These are phyloP conservation scores for Xylaria multiplex DNA, from an alignment of 2,329 filamentous ascomycete genomes.

Conservation along the genomic window DNA sequence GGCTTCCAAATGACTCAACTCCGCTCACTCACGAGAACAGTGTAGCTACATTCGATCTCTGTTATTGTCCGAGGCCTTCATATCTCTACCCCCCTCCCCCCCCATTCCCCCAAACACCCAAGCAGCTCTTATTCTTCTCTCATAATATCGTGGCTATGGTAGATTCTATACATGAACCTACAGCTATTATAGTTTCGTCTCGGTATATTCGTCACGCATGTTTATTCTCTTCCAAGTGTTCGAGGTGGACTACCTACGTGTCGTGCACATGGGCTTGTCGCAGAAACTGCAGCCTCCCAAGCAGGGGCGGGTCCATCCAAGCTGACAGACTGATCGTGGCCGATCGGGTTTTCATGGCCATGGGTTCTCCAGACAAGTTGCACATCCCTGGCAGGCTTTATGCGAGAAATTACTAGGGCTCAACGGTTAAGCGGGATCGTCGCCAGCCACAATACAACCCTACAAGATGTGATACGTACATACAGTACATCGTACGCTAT, in stretches of 20 bases:
- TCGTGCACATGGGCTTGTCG: slow-evolving; percentile 38
- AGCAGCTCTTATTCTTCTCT: neutral
- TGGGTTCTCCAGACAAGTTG: slow-evolving; percentile 36
- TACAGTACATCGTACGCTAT: slow-evolving; percentile 11
- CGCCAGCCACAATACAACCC: slow-evolving; percentile 41
- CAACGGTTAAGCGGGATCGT: slow-evolving; percentile 40
- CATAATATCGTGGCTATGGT: neutral
- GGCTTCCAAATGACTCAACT: slow-evolving; percentile 2
- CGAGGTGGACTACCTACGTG: slow-evolving; percentile 35
- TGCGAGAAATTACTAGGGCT: slow-evolving; percentile 39
- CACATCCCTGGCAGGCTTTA: slow-evolving; percentile 37
- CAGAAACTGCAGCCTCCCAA: slow-evolving; percentile 37
- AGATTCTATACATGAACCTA: neutral
- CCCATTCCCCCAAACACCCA: too few relatives aligned
- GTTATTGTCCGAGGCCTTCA: neutral
- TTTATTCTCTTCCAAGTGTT: slow-evolving; percentile 19
- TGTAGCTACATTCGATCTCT: slow-evolving; percentile 6
- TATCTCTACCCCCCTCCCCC: neutral
- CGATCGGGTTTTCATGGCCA: slow-evolving; percentile 36
- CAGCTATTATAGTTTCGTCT: slow-evolving; percentile 10
- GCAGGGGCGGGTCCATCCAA: slow-evolving; percentile 31
- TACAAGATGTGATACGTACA: slow-evolving; percentile 26
- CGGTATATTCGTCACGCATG: slow-evolving; percentile 22
- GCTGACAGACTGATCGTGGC: slow-evolving; percentile 33
- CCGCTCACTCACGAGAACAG: neutral